Conservation (phyloP, 768 basidiomycete species). For the Boletellus emodensis region DNA sequence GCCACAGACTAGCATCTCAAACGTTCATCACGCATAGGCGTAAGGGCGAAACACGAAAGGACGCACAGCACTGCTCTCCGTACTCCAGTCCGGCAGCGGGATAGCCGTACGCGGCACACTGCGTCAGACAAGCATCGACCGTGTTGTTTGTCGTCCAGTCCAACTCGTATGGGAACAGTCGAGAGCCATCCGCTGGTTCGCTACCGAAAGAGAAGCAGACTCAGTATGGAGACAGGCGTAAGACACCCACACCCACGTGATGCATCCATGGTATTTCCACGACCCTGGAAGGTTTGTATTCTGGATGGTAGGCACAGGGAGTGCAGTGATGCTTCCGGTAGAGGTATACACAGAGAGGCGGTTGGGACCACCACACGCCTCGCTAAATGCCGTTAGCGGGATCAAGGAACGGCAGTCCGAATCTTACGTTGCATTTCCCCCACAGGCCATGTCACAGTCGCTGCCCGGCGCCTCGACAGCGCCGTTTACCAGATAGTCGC, state of each 20-base stretch:
- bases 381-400: conserved; percentile 34
- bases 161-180: conserved; percentile 59
- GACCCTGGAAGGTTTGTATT: conserved; percentile 57
- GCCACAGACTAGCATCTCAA: conserved; percentile 54
- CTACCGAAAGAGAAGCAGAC: conserved; percentile 28
- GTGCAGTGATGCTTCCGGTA: conserved; percentile 44
- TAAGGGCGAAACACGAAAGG: background rate
- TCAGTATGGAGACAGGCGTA: background rate
- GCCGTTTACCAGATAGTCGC: conserved; percentile 57
- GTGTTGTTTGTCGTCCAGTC: conserved; percentile 60
- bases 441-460: conserved; percentile 72
- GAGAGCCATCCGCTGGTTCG: conserved; percentile 39
- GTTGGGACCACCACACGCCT: conserved; percentile 72
- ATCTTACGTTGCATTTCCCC: conserved; percentile 60
- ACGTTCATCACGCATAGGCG: background rate
- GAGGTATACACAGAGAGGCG: conserved; percentile 67
- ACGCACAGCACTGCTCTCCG: conserved; percentile 71
- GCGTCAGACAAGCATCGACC: conserved; percentile 58
- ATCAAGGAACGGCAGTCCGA: background rate
- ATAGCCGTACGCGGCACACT: conserved; percentile 70
- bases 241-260: conserved; percentile 42
- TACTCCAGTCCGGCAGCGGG: conserved; percentile 68
- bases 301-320: conserved; percentile 56
- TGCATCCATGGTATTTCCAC: conserved; percentile 65
- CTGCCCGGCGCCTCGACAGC: conserved; percentile 46